Percentiles rank a stretch among this genome's conserved stretches.
phyloP scores from a whole-genome alignment of 257 asterid genomes.

The Gentiana macrophylla region DNA sequence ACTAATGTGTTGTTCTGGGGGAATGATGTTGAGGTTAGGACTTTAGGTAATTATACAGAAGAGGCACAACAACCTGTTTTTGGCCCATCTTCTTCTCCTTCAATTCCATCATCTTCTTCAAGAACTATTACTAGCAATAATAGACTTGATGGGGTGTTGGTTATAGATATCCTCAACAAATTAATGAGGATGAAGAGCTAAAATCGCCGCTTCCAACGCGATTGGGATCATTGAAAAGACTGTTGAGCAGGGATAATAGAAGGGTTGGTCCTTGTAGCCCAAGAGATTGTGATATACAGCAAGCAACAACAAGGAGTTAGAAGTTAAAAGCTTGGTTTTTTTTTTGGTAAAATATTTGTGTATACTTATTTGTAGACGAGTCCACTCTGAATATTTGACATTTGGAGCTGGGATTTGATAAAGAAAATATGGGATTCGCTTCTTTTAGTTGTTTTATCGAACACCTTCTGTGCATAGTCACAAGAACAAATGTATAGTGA shows the following conservation, averaged over 20 bases:
- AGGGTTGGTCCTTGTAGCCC: constrained; percentile 52
- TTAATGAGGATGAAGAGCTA: constrained; percentile 51
- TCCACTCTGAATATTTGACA: no score
- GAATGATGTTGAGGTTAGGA: constrained; percentile 56
- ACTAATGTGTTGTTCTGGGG: constrained; percentile 83
- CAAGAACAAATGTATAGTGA: no score
- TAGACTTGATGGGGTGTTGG: constrained; percentile 26
- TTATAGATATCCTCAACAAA: constrained; percentile 46
- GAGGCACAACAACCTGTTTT: constrained; percentile 31
- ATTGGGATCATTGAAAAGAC: constrained; percentile 61
- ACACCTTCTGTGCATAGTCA: no score
- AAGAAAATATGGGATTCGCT: background rate
- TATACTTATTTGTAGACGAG: no score
- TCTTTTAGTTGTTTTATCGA: background rate
- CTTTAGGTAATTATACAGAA: constrained; percentile 31
- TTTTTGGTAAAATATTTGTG: background rate
- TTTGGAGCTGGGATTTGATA: no score
- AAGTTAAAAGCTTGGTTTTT: no score
- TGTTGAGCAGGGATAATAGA: constrained; percentile 48
- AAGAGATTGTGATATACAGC: constrained; percentile 40
- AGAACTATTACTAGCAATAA: constrained; percentile 12
- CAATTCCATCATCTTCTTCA: constrained; percentile 22
- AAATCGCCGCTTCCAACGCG: constrained; percentile 45
- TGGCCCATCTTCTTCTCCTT: no score
- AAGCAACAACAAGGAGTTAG: constrained; percentile 24